These are phyloP conservation scores for Echium plantagineum DNA, from an alignment of 257 asterid species.

Conservation along the genomic window DNA sequence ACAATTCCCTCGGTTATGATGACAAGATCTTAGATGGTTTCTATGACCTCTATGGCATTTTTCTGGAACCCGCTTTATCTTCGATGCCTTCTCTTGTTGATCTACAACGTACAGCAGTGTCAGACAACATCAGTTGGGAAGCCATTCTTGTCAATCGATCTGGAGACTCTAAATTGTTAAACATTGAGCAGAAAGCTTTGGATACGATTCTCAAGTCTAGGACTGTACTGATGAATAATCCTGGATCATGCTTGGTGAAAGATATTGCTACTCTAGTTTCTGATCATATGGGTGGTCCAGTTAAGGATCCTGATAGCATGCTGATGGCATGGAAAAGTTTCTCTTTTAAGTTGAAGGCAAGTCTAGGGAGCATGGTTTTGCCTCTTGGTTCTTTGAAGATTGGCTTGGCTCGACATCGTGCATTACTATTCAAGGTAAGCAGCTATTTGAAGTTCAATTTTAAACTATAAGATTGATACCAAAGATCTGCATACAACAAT, in stretches of 20 bases:
- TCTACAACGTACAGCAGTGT: slow-evolving; percentile 72
- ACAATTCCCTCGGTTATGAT: slow-evolving; percentile 86
- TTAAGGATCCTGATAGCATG: slow-evolving; percentile 73
- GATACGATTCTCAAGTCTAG: slow-evolving; percentile 50
- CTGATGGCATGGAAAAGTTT: slow-evolving; percentile 68
- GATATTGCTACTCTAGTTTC: slow-evolving; percentile 73
- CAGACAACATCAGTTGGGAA: slow-evolving; percentile 71
- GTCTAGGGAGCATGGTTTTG: slow-evolving; percentile 85
- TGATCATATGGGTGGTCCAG: slow-evolving; percentile 94
- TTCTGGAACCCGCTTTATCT: slow-evolving; percentile 53
- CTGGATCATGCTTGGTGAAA: slow-evolving; percentile 39
- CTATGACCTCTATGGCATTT: slow-evolving; percentile 74
- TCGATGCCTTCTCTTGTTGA: slow-evolving; percentile 91
- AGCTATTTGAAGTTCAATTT: slow-evolving; percentile 12
- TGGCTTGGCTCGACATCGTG: slow-evolving; percentile 97
- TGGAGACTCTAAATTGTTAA: slow-evolving; percentile 62
- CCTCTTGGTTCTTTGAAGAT: slow-evolving; percentile 82
- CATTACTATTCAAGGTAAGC: slow-evolving; percentile 81
- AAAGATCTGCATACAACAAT: not conserved
- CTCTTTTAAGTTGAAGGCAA: slow-evolving; percentile 44
- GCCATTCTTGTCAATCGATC: slow-evolving; percentile 75
- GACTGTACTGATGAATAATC: slow-evolving; percentile 27
- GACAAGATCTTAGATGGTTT: slow-evolving; percentile 96
- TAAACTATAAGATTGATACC: not conserved
- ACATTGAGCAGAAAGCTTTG: slow-evolving; percentile 65